Evolutionary conservation across 768 basidiomycete species (phyloP), one percentile per base, ranked within the genome.

Genomic region (Termitomyces sp.): DNA sequence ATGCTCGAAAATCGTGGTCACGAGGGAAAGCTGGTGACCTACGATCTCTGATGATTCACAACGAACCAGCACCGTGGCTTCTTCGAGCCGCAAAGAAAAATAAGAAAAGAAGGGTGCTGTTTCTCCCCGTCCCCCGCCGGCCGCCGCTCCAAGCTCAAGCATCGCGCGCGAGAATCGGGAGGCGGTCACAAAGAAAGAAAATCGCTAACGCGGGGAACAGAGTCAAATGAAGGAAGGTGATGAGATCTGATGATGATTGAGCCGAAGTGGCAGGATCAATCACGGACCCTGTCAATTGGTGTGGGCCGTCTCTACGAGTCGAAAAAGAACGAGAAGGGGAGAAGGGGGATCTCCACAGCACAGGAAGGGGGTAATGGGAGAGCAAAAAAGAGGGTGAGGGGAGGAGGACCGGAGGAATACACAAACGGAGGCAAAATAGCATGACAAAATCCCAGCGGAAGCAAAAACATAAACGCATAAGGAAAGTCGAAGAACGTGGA

Each of bases 201-300:
- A 17, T 23, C 16, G 23, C 12, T 3, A 34, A 40, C n/a, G 2
- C 17, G 44, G 42, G 23, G 40, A 19, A 41, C 19, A 16, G 3
- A 49, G 47, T 23, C 47, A 49, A 35, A 49, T 49, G 32, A 49
- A 37, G 17, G n/a, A 49, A 19, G 19, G 17, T 9, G 27, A 39
- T 44, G n/a, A 45, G 42, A 41, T 52, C 27, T 57, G 56, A 53
- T 52, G 43, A 11, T 32, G n/a, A 34, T 23, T 25, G 21, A 21
- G 14, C 30, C 49, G 56, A 21, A 6, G 25, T 58, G 56, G 52
- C 56, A 47, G 57, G 60, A 67, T 65, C 62, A 59, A 58, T 53
- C 53, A 57, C 47, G 40, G 47, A 44, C 44, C 56, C 25, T 43
- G 34, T 39, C 45, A 35, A 23, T 25, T 27, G 6, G 25, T 19